These are phyloP conservation scores for Pterula multifida DNA, from an alignment of 1,284 basidiomycete species.

Conservation along the genomic window DNA sequence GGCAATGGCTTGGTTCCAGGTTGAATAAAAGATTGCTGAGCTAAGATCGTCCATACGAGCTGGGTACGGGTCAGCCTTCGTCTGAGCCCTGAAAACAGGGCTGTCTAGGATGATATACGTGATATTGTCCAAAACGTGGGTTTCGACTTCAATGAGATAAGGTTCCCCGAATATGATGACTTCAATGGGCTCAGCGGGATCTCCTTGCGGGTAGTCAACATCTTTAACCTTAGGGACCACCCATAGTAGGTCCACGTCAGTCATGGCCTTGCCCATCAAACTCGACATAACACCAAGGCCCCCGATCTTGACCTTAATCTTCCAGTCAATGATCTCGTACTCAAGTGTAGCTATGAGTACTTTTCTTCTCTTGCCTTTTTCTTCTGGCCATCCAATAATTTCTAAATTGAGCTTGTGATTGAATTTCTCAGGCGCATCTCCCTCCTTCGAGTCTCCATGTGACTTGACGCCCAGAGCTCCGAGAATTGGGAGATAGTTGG, in stretches of 20 bases:
- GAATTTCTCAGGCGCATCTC: conserved; percentile 43
- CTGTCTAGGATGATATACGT: conserved; percentile 88
- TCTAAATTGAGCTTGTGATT: conserved; percentile 40
- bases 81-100: conserved; percentile 90
- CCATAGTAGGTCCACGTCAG: conserved; percentile 88
- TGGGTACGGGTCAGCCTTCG: conserved; percentile 87
- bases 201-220: conserved; percentile 81
- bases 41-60: conserved; percentile 93
- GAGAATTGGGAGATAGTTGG: conserved; percentile 69
- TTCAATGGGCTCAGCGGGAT: conserved; percentile 84
- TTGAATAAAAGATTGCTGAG: conserved; percentile 93
- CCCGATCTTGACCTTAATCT: conserved; percentile 92
- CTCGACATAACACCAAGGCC: conserved; percentile 94
- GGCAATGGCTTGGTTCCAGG: conserved; percentile 93
- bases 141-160: conserved; percentile 90
- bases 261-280: conserved; percentile 95
- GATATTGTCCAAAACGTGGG: conserved; percentile 85
- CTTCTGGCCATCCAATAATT: conserved; percentile 87
- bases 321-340: conserved; percentile 94
- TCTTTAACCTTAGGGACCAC: conserved; percentile 90
- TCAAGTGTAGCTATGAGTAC: conserved; percentile 86
- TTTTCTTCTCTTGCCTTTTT: conserved; percentile 78
- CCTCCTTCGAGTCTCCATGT: conserved; percentile 46
- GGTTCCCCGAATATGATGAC: conserved; percentile 92
- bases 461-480: conserved; percentile 56